Base-by-base conservation (phyloP, 331 rosid species). In the Pyrus hybrid region DNA sequence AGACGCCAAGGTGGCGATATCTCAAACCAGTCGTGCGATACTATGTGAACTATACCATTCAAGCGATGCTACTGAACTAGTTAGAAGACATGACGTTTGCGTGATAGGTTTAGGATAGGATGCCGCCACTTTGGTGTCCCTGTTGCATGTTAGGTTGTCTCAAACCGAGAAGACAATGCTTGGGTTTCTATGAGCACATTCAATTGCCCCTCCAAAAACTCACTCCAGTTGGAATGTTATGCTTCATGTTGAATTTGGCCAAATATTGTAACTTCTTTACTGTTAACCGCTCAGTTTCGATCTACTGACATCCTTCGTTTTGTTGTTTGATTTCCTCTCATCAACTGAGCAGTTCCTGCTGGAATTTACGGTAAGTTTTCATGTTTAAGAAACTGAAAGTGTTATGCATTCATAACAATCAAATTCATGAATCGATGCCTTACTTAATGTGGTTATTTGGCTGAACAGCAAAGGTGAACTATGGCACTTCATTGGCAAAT, bases 401-500 rank as follows among this genome's bases (percentile, higher is more conserved):
- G 53, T 51, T 60, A 3, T 67, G 16, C 17, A 21, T 18, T 62
- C 41, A 67, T 18, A 63, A 77, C 25, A 75, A 29, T 83, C 57
- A 33, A 17, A 62, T 63, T 41, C 10, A 16, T 26, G 2, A 29
- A 20, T 37, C 22, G 28, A 68, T 76, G 21, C 35, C n/a, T 77
- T 60, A 63, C 43, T 62, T 33, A 28, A 35, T 76, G 37, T 85
- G 43, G 72, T 67, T 74, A 7, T 58, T 69, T 63, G 77, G 65
- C 47, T 70, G 78, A 69, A 61, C 90, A 91, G 97, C 95, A 8
- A 92, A 92, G 85, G 93, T 90, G 81, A 91, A 90, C 6, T 94
- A 90, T 63, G 93, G 95, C 25, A 91, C 99, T 74, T 91, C 99
- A 47, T 77, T 94, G 89, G 88, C 99, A 14, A 91, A 94, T 57